Conservation (phyloP, 768 basidiomycete genomes). For the Leccinum uliginosum region DNA sequence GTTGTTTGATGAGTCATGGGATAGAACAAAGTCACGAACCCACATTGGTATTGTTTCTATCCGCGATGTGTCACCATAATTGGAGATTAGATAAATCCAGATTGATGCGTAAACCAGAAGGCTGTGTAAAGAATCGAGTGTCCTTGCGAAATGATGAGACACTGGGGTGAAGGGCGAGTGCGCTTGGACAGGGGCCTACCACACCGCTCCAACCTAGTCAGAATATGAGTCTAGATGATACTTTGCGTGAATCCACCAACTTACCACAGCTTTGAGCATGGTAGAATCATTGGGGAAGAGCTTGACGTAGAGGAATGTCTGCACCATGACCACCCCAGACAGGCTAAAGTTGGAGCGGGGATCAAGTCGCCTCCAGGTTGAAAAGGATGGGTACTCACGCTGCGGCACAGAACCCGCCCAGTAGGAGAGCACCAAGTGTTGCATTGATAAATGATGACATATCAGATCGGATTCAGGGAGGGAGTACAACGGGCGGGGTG, state of each 20-base stretch:
- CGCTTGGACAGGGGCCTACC: slow-evolving; percentile 10
- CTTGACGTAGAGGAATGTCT: slow-evolving; percentile 28
- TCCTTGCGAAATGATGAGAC: slow-evolving; percentile 8
- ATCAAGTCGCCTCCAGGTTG: not conserved
- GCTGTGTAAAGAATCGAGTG: slow-evolving; percentile 39
- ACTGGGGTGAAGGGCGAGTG: not conserved
- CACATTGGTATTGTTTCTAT: slow-evolving; percentile 47
- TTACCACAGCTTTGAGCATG: slow-evolving; percentile 22
- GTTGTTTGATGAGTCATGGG: not conserved
- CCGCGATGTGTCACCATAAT: slow-evolving; percentile 36
- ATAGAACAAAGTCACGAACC: not conserved
- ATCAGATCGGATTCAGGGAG: not conserved
- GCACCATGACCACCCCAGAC: slow-evolving; percentile 26
- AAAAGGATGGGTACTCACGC: slow-evolving; percentile 11
- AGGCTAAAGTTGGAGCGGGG: slow-evolving; percentile 13
- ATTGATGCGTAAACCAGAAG: slow-evolving; percentile 37
- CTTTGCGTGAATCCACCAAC: not conserved
- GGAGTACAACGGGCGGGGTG: not conserved
- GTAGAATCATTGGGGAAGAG: slow-evolving; percentile 24
- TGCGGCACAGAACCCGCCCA: slow-evolving; percentile 29
- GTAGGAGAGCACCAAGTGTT: slow-evolving; percentile 27
- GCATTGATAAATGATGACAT: slow-evolving; percentile 14
- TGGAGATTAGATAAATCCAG: slow-evolving; percentile 41
- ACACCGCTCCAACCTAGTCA: slow-evolving; percentile 25
- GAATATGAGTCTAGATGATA: not conserved